phyloP scores from a whole-genome alignment of 371 early-diverging fungal species.

The Saksenaea oblongispora region DNA sequence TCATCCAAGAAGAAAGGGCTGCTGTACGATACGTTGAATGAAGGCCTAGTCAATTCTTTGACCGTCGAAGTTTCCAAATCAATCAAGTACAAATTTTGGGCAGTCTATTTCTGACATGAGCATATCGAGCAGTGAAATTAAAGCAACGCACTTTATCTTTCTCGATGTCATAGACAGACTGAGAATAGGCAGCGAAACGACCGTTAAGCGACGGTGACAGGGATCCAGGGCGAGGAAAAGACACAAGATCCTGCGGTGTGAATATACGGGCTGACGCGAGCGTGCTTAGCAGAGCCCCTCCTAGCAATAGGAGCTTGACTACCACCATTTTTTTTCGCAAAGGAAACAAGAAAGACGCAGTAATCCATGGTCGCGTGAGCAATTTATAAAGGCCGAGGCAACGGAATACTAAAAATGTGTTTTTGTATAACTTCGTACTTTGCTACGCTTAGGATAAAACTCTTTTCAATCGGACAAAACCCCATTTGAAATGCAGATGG shows the following conservation, averaged over 20 bases:
- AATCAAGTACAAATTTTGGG: constrained; percentile 47
- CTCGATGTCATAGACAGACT: constrained; percentile 45
- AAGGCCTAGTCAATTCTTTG: constrained; percentile 41
- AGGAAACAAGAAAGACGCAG: neutral
- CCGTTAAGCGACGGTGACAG: constrained; percentile 53
- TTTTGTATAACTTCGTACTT: too few species aligned
- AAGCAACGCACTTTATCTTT: constrained; percentile 39
- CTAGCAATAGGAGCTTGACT: neutral
- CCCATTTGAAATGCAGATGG: too few species aligned
- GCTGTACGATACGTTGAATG: constrained; percentile 39
- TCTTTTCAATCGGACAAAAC: too few species aligned
- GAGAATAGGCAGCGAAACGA: constrained; percentile 47
- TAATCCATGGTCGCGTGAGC: neutral
- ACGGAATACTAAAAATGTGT: too few species aligned
- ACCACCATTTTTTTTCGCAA: neutral
- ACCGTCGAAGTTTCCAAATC: constrained; percentile 28
- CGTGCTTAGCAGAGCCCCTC: neutral
- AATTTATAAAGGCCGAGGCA: too few species aligned
- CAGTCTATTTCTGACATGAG: constrained; percentile 24
- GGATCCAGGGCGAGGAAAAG: constrained; percentile 52
- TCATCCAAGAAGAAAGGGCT: constrained; percentile 61
- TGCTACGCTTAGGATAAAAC: too few species aligned
- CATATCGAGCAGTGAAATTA: neutral
- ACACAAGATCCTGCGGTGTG: constrained; percentile 52
- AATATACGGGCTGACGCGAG: constrained; percentile 22